Conservation (phyloP, 2,329 filamentous ascomycete genomes). For the Aspergillus aculeatus region DNA sequence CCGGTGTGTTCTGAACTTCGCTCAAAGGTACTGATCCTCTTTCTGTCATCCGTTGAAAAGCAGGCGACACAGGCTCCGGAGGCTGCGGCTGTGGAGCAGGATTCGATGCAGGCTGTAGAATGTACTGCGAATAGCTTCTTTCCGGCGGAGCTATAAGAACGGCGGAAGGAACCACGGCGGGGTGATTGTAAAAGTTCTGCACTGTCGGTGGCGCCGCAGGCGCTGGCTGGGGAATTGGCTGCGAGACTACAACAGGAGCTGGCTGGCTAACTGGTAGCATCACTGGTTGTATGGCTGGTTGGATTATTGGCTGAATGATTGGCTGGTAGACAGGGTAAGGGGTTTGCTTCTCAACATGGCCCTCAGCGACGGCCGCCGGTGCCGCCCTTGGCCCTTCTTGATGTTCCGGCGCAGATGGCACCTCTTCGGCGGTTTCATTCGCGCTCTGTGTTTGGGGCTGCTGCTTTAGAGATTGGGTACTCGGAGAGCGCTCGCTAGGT, state of each 20-base stretch:
- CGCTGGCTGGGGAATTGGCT: background rate
- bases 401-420: background rate
- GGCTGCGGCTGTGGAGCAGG: slow-evolving; percentile 52
- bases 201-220: slow-evolving; percentile 1
- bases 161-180: slow-evolving; percentile 44
- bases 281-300: slow-evolving; percentile 2
- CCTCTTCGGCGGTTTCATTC: background rate
- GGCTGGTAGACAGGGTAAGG: slow-evolving; percentile 16
- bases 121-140: slow-evolving; percentile 46
- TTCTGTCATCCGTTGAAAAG: slow-evolving; percentile 60
- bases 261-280: slow-evolving; percentile 2
- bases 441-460: background rate
- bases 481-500: background rate
- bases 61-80: slow-evolving; percentile 63
- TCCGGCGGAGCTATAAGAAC: slow-evolving; percentile 54
- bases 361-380: slow-evolving; percentile 1
- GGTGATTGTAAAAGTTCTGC: slow-evolving; percentile 15
- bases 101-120: slow-evolving; percentile 58
- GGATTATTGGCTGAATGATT: slow-evolving; percentile 4
- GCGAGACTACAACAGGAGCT: slow-evolving; percentile 4
- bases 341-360: slow-evolving; percentile 3
- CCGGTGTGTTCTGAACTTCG: slow-evolving; percentile 50
- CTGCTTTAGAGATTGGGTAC: background rate
- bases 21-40: slow-evolving; percentile 61
- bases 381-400: background rate